A percentile compares a stretch with the other conserved stretches of the same genome.
Evolutionary conservation across 2,329 filamentous ascomycete genomes (phyloP).

Genomic region (Hypoxylon sp.): DNA sequence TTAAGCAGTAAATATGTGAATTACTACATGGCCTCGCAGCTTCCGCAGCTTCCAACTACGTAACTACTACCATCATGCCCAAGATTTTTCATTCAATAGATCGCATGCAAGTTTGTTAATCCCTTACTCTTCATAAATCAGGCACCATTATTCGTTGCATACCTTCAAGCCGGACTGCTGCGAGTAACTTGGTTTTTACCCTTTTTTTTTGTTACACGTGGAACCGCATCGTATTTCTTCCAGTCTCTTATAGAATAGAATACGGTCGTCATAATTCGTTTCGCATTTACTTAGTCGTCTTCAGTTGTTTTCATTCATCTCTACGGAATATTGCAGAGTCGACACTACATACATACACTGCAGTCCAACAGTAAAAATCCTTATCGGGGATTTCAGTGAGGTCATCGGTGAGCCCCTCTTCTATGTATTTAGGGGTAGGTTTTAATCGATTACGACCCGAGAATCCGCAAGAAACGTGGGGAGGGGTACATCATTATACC

Average conservation of each 20-base stretch:
- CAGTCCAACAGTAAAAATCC: not conserved
- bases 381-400: slow-evolving; percentile 35
- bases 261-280: not conserved
- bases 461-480: slow-evolving; percentile 32
- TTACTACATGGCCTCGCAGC: slow-evolving; percentile 14
- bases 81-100: slow-evolving; percentile 24
- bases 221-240: not conserved
- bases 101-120: slow-evolving; percentile 6
- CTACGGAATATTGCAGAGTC: slow-evolving; percentile 3
- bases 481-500: slow-evolving; percentile 38
- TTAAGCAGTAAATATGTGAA: slow-evolving; percentile 12
- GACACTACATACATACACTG: too few species aligned
- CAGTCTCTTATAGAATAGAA: not conserved
- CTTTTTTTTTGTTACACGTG: not conserved
- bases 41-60: slow-evolving; percentile 22
- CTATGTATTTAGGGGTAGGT: slow-evolving; percentile 25
- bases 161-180: not conserved
- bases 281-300: not conserved
- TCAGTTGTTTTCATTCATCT: slow-evolving; percentile 6
- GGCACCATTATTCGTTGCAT: slow-evolving; percentile 16
- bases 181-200: not conserved
- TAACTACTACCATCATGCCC: slow-evolving; percentile 10
- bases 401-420: slow-evolving; percentile 40
- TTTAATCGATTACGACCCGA: slow-evolving; percentile 44
- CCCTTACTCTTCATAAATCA: slow-evolving; percentile 18